These are phyloP conservation scores for Kalanchoe fedtschenkoi DNA, from an alignment of 164 flowering plant genomes.

Conservation along the genomic window DNA sequence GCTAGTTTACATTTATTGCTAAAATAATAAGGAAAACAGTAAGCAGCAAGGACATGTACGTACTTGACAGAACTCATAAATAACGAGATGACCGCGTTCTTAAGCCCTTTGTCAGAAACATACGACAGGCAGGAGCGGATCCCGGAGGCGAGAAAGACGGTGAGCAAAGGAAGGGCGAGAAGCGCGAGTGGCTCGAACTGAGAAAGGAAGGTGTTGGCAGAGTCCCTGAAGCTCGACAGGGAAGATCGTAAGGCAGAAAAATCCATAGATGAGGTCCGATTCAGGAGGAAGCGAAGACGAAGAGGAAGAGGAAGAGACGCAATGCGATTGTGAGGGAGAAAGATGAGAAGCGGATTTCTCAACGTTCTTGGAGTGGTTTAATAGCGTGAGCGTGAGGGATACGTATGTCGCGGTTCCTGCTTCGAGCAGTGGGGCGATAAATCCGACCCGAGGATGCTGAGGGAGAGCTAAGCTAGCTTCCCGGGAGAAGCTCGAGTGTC, in stretches of 20 bases:
- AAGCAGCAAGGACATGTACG: background rate
- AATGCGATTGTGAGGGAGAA: no score
- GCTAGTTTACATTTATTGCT: background rate
- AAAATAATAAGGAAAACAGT: background rate
- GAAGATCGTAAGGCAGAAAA: slow-evolving; percentile 2
- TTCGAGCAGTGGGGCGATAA: no score
- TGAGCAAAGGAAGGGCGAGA: slow-evolving; percentile 39
- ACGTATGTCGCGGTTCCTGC: no score
- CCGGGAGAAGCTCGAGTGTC: no score
- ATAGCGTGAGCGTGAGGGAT: no score
- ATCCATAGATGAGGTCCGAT: background rate
- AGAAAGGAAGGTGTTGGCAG: slow-evolving; percentile 54
- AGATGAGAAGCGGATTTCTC: no score
- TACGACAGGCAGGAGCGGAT: slow-evolving; percentile 31
- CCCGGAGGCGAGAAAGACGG: slow-evolving; percentile 42
- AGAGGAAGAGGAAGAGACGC: no score
- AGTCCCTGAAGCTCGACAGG: slow-evolving; percentile 22
- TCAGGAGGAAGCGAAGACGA: no score
- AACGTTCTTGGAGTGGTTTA: no score
- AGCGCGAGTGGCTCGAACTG: slow-evolving; percentile 69
- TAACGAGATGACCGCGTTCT: slow-evolving; percentile 30
- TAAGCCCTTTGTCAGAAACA: slow-evolving; percentile 54
- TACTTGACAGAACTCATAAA: slow-evolving; percentile 55
- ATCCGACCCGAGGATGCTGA: no score
- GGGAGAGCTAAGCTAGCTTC: no score